Base-by-base conservation (phyloP, 2,329 filamentous ascomycete species). In the Colletotrichum sp. region DNA sequence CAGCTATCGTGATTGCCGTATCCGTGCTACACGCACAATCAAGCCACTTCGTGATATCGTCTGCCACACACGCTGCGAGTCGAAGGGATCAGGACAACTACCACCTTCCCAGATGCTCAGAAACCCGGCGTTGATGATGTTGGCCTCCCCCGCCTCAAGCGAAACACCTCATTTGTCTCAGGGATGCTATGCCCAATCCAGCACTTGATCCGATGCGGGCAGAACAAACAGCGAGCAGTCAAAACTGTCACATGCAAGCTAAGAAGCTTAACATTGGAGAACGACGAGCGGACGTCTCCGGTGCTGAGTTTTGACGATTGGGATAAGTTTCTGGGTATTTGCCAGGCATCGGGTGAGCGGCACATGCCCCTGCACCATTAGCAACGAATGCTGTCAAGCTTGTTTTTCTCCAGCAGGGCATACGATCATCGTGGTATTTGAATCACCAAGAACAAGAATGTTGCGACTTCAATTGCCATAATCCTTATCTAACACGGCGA, bases 231-330 rank as follows among this genome's bases (percentile, higher is more conserved):
- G 26, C 21, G 30, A 6, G 49, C 21, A 39, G 66, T 64, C 15
- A n/a, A 71, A 64, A 49, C 9, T 44, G 15, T 64, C 72, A 59
- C 24, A 71, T 59, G 66, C 34, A 18, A 21, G n/a, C 30, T 55
- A 55, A 57, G 30, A 68, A 68, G 26, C 30, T 21, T 65, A 16
- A 64, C 32, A 59, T 18, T 30, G 68, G 57, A 5, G 57, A 24
- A 9, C n/a, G 28, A 9, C 16, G 13, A 21, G 28, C 67, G 32
- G 67, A 8, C 34, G n/a, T 65, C 67, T 21, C 60, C 66, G 67
- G 57, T 24, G 32, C 15, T 26, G 26, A 59, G 18, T 59, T 28
- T 32, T 26, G 18, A 59, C 12, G 49, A 18, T 24, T 26, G 36
- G 4, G 10, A 9, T 44, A 12, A 34, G 32, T n/a, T n/a, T 59